Base-by-base conservation (phyloP, 495 filamentous ascomycete genomes). In the Aspergillus egyptiacus region DNA sequence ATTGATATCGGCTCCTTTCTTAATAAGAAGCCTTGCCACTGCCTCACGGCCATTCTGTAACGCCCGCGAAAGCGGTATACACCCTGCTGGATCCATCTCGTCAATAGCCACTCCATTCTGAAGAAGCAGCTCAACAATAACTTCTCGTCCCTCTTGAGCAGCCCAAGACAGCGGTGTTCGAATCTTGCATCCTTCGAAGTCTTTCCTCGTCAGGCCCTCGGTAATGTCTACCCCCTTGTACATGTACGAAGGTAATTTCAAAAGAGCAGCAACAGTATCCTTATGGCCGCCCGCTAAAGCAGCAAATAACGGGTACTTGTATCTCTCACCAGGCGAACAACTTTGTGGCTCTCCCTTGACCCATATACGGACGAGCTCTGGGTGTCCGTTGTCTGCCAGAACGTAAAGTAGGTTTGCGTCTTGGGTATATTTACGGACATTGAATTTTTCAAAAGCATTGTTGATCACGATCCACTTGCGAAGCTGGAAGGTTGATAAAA, bases 391-490 rank as follows among this genome's bases (percentile, higher is more conserved):
- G 22, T 75, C 68, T 30, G 77, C 69, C 20, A 75, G 53, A 7
- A 81, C 64, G 31, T 79, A 79, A 15, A 70, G 56, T 2, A 75
- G 43, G 51, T 58, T 76, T 34, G 63, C 61, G 35, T 51, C 47
- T 2, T 34, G 15, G 6, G 50, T 68, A 51, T 73, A 67, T 42
- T 48, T 57, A 22, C 64, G 65, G 14, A 46, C 46, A 7, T 58
- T 35, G 24, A 38, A 50, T 36, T 57, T 61, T 30, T 72, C 61
- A 24, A 70, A 58, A 35, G 68, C 0, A 56, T 78, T 76, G 42
- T 65, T 51, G 13, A 66, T 22, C 1, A 25, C 13, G 27, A 69
- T 67, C 74, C 74, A 79, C 0, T 43, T 27, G 15, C 6, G 6
- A 43, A 65, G 17, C 23, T 50, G 50, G 38, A 76, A 71, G 5